Evolutionary conservation across 1,284 basidiomycete species (phyloP), one percentile per base, ranked within the genome.

Genomic region (Irpex sp.): DNA sequence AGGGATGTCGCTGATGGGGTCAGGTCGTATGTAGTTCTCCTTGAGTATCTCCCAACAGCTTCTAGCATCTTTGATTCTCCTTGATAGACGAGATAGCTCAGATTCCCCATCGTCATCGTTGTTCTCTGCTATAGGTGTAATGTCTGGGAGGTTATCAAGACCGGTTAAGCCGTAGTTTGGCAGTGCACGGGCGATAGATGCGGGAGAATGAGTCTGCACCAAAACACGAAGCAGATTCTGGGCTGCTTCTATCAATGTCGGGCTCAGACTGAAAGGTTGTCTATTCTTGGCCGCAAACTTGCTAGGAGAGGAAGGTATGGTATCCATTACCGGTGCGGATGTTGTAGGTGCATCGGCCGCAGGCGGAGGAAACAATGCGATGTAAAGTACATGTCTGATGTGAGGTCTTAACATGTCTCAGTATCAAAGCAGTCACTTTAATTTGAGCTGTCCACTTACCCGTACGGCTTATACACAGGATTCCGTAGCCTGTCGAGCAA

Each of bases 381-480:
- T 84, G 70, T 86, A 91, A 21, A 92, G 73, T 8, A 90, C 76
- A 65, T 89, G 87, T 43, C 87, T 80, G 61, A 92, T 74, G 66
- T 89, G 89, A 31, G 80, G 76, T 51, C 88, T 85, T 57, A 9
- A 13, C 50, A 58, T 35, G 26, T 15, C 9, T 33, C 17, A 7
- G 35, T 47, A 19, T 49, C 37, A 51, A 47, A 59, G 13, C 57
- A 9, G 36, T 75, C 55, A 64, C 26, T 6, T 50, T 37, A 61
- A 49, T 35, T 17, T 35, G 17, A 8, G 33, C 13, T 15, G 19
- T 15, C 6, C 33, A 62, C 61, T 19, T 31, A 61, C 64, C 66
- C 55, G 55, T 61, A 66, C 11, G 61, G 60, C 50, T 76, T 83
- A 71, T 79, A 79, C 21, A 78, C 74, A n/a, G 80, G 69, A 3